Conservation (phyloP, 2,329 filamentous ascomycete genomes). For the Penicillium sp. region DNA sequence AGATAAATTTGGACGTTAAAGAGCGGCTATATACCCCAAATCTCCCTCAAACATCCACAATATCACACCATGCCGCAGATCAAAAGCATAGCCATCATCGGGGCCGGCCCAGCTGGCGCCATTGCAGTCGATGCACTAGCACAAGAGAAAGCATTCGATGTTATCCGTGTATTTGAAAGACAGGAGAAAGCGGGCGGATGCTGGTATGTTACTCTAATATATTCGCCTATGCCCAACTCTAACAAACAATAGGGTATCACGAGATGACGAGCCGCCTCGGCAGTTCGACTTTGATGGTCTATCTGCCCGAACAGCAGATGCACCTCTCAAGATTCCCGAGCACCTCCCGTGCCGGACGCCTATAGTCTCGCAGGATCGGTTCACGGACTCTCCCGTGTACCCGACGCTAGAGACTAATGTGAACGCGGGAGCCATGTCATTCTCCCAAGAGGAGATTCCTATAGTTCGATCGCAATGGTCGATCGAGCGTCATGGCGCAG, state of each 20-base stretch:
- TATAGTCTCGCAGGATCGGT: slow-evolving; percentile 48
- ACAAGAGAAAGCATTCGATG: slow-evolving; percentile 58
- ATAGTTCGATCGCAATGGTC: slow-evolving; percentile 42
- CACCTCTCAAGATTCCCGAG: slow-evolving; percentile 48
- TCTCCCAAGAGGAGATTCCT: slow-evolving; percentile 56
- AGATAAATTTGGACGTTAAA: slow-evolving; percentile 9
- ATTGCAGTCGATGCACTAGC: slow-evolving; percentile 60
- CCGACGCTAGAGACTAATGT: slow-evolving; percentile 66
- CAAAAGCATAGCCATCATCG: slow-evolving; percentile 57
- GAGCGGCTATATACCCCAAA: not conserved
- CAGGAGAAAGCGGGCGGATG: slow-evolving; percentile 59
- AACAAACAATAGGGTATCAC: slow-evolving; percentile 27
- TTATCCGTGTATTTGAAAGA: slow-evolving; percentile 61
- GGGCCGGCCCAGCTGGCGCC: slow-evolving; percentile 59
- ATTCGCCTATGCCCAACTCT: not conserved
- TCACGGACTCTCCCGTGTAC: slow-evolving; percentile 60
- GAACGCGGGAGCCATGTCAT: slow-evolving; percentile 58
- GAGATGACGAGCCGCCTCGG: slow-evolving; percentile 37
- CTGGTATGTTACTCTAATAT: slow-evolving; percentile 48
- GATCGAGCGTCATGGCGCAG: slow-evolving; percentile 51
- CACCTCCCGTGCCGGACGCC: slow-evolving; percentile 49
- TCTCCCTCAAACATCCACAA: not conserved
- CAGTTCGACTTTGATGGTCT: slow-evolving; percentile 49
- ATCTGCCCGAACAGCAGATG: slow-evolving; percentile 51
- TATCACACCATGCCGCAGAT: slow-evolving; percentile 16